Evolutionary conservation across 2,329 filamentous ascomycete species (phyloP).

Genomic region (Exophiala xenobiotica): DNA sequence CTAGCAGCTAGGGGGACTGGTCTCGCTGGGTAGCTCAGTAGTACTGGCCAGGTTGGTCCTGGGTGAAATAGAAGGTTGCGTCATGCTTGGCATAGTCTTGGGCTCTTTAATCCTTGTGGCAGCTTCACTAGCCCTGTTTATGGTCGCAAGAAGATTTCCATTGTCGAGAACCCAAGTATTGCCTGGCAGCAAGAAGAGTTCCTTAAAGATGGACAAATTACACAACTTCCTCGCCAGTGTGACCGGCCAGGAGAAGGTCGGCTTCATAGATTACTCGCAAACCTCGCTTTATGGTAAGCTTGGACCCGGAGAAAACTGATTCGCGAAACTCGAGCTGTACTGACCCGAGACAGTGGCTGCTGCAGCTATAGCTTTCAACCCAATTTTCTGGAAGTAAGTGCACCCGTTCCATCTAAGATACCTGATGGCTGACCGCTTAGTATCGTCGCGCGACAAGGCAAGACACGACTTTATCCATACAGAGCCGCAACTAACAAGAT

Average conservation of each 20-base stretch:
- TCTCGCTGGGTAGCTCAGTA: no score
- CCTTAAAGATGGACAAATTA: conserved; percentile 24
- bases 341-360: conserved; percentile 64
- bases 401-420: conserved; percentile 18
- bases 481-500: conserved; percentile 12
- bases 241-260: conserved; percentile 28
- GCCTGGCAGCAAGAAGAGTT: background rate
- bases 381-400: conserved; percentile 98
- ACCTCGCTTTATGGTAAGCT: conserved; percentile 26
- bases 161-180: no score
- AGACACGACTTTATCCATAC: conserved; percentile 24
- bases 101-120: no score
- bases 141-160: no score
- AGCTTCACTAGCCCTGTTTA: no score
- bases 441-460: conserved; percentile 79
- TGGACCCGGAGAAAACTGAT: conserved; percentile 1
- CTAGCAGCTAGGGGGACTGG: no score
- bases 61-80: background rate
- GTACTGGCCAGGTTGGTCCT: no score
- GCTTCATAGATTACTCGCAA: conserved; percentile 25
- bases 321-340: background rate
- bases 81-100: conserved; percentile 2
- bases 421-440: conserved; percentile 56
- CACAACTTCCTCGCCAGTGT: conserved; percentile 27
- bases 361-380: conserved; percentile 85